Percentiles rank a stretch among this genome's conserved stretches.
These are phyloP conservation scores for Colletotrichum sp. DNA, from an alignment of 2,329 filamentous ascomycete species.

Conservation along the genomic window DNA sequence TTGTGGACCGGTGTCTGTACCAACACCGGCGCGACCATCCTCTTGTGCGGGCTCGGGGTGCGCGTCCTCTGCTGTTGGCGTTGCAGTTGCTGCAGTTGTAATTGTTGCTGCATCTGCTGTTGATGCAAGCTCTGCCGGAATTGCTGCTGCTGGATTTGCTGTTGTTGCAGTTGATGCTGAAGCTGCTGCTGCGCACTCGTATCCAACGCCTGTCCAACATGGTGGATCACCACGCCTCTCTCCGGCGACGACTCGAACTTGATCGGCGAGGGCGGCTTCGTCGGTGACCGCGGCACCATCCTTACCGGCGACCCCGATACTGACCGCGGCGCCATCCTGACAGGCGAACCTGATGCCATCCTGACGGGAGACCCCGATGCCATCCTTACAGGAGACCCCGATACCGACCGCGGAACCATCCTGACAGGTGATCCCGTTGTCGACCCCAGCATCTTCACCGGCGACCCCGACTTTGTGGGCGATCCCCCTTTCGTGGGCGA, in stretches of 20 bases:
- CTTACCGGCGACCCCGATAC: not conserved
- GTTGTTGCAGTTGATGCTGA: not conserved
- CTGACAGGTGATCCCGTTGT: not conserved
- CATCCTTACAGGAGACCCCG: not conserved
- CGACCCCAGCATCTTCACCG: not conserved
- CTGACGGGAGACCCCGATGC: not conserved
- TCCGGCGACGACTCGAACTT: not conserved
- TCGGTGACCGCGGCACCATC: not conserved
- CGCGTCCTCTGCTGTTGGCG: not conserved
- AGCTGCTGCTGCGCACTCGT: not conserved
- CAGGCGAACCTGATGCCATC: not conserved
- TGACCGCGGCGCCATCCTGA: not conserved
- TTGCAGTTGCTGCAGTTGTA: not conserved
- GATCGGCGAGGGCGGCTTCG: not conserved
- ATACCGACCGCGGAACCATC: not conserved
- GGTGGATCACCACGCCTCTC: not conserved
- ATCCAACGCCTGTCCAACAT: not conserved
- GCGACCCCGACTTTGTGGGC: not conserved
- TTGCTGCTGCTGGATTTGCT: not conserved
- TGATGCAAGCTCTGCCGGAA: not conserved
- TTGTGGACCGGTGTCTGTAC: not conserved
- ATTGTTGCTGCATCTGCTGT: not conserved
- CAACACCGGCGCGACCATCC: not conserved
- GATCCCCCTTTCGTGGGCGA: constrained; percentile 1
- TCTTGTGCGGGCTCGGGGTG: constrained; percentile 11